Percentiles rank a stretch among this genome's conserved stretches.
Conservation (phyloP, 306 rosid species). For the Prunus salicina region DNA sequence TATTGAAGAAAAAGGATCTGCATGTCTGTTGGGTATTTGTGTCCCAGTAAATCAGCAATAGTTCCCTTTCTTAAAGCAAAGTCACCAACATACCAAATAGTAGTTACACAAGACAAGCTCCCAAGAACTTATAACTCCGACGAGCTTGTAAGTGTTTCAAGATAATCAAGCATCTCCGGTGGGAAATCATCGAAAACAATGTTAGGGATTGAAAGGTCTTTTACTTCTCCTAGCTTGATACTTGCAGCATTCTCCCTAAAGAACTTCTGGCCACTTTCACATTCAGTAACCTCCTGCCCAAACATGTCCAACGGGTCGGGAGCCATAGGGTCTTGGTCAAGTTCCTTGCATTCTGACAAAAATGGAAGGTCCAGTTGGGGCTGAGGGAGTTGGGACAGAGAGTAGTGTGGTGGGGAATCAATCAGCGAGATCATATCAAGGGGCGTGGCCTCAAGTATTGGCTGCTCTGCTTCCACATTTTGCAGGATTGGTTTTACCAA, state of each 20-base stretch:
- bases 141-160: constrained; percentile 41
- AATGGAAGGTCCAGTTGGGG: constrained; percentile 32
- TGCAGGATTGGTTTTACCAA: constrained; percentile 32
- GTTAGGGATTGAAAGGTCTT: constrained; percentile 12
- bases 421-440: constrained; percentile 31
- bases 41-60: neutral
- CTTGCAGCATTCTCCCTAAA: constrained; percentile 8
- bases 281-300: constrained; percentile 13
- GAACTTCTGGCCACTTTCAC: constrained; percentile 23
- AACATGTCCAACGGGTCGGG: constrained; percentile 23
- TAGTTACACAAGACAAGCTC: neutral
- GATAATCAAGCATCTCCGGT: constrained; percentile 46
- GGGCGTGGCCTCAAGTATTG: constrained; percentile 24
- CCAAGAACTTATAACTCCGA: constrained; percentile 15
- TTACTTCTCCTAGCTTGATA: neutral
- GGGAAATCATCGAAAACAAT: constrained; percentile 45
- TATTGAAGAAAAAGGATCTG: neutral
- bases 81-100: neutral
- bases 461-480: constrained; percentile 18
- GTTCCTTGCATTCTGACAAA: constrained; percentile 27
- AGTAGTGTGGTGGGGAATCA: constrained; percentile 35
- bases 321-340: constrained; percentile 24
- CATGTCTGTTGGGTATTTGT: neutral
- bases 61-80: too few relatives aligned
- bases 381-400: constrained; percentile 29